These are phyloP conservation scores for Aschersonia sp. DNA, from an alignment of 2,329 filamentous ascomycete species.

Conservation along the genomic window DNA sequence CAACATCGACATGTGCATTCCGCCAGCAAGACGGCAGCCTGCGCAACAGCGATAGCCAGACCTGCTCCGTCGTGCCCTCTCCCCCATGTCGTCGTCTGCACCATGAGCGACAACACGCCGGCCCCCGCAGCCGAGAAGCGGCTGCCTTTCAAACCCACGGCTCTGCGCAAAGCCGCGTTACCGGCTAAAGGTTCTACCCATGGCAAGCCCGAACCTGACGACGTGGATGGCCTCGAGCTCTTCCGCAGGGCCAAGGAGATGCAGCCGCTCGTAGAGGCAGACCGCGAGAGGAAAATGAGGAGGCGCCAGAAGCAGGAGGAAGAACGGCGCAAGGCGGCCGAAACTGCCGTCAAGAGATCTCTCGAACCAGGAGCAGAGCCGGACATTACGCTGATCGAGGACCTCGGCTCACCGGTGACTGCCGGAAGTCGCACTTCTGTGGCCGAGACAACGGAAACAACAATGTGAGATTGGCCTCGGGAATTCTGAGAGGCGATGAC, in stretches of 20 bases:
- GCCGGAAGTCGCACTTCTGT: not conserved
- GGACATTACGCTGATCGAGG: not conserved
- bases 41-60: not conserved
- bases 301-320: conserved; percentile 12
- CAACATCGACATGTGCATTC: too few species aligned
- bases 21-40: not conserved
- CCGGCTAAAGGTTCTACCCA: conserved; percentile 1
- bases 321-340: conserved; percentile 4
- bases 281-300: conserved; percentile 18
- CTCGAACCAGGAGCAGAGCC: not conserved
- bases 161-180: conserved; percentile 18
- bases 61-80: not conserved
- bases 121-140: conserved; percentile 22
- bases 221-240: conserved; percentile 25
- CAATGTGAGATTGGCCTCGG: not conserved
- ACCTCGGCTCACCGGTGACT: not conserved
- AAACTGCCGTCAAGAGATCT: conserved; percentile 5
- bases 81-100: not conserved
- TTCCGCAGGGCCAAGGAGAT: conserved; percentile 37
- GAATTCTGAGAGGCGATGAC: not conserved
- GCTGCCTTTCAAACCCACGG: conserved; percentile 36
- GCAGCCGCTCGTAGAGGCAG: conserved; percentile 28
- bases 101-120: conserved; percentile 17
- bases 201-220: conserved; percentile 4
- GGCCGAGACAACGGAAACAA: not conserved